phyloP scores from a whole-genome alignment of 768 basidiomycete species.

The Suillus alpinus region DNA sequence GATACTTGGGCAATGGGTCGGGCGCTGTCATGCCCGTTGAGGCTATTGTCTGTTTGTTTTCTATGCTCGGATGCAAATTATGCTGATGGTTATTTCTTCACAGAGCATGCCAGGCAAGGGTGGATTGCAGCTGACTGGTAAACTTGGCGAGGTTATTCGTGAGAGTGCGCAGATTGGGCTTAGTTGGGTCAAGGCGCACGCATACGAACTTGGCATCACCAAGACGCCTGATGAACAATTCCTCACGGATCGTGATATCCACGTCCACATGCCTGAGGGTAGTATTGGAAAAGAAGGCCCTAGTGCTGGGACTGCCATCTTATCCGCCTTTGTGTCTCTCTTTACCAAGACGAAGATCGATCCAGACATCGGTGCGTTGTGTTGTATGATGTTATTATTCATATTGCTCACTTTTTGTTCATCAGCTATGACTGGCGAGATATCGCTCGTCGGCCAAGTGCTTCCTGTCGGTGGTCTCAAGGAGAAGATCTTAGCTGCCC shows the following conservation, averaged over 20 bases:
- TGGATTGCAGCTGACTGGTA: conserved; percentile 87
- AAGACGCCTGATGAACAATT: conserved; percentile 67
- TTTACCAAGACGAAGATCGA: conserved; percentile 82
- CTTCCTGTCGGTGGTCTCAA: conserved; percentile 95
- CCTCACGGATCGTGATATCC: conserved; percentile 83
- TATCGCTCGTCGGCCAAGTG: conserved; percentile 94
- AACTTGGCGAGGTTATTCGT: conserved; percentile 96
- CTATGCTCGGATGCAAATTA: not conserved
- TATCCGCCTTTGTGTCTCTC: conserved; percentile 88
- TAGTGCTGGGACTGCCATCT: conserved; percentile 91
- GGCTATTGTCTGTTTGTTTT: conserved; percentile 62
- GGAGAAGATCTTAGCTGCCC: conserved; percentile 95
- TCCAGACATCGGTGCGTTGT: conserved; percentile 79
- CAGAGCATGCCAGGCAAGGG: conserved; percentile 98
- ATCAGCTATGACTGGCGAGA: conserved; percentile 96
- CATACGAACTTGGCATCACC: conserved; percentile 86
- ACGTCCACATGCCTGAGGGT: conserved; percentile 97
- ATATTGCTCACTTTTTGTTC: not conserved
- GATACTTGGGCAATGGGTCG: conserved; percentile 94
- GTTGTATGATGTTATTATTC: conserved; percentile 2
- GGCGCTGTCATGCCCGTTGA: conserved; percentile 98
- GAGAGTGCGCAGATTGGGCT: conserved; percentile 95
- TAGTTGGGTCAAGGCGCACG: conserved; percentile 90
- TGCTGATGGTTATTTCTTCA: not conserved
- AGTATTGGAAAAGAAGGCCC: conserved; percentile 95